Conservation (phyloP, 306 rosid species). For the Citrullus amarus region DNA sequence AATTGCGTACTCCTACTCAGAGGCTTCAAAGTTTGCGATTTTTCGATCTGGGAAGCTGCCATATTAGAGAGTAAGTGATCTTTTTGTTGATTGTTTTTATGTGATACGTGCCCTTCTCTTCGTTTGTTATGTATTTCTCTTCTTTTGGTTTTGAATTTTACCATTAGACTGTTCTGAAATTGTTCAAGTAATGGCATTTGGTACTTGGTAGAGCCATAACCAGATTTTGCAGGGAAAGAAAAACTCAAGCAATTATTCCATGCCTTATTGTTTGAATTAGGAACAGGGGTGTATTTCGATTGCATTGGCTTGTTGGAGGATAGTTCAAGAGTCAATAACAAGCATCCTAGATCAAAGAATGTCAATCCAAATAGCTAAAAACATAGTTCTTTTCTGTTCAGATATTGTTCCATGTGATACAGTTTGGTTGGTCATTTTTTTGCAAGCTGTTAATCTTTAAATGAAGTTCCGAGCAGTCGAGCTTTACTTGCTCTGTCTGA, state of each 20-base stretch:
- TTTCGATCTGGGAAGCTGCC: conserved; percentile 40
- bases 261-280: not conserved
- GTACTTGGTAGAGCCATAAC: not conserved
- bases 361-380: not conserved
- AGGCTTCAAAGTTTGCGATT: conserved; percentile 56
- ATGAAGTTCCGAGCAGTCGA: not conserved
- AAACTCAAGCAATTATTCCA: not conserved
- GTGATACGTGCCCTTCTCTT: not conserved
- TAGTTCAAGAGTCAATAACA: not conserved
- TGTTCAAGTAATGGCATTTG: not conserved
- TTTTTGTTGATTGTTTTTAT: not conserved
- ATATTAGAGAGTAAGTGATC: not conserved
- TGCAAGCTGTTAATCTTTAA: not conserved
- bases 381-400: not conserved
- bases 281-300: not conserved
- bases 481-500: not conserved
- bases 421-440: not conserved
- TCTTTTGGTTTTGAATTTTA: not conserved
- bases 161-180: not conserved
- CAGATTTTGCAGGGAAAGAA: not conserved
- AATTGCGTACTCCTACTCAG: conserved; percentile 46
- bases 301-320: not conserved
- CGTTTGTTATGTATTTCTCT: not conserved
- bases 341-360: not conserved
- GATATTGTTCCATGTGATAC: not conserved